phyloP scores from a whole-genome alignment of 148 eudicot genomes.

The Persicaria tinctoria region DNA sequence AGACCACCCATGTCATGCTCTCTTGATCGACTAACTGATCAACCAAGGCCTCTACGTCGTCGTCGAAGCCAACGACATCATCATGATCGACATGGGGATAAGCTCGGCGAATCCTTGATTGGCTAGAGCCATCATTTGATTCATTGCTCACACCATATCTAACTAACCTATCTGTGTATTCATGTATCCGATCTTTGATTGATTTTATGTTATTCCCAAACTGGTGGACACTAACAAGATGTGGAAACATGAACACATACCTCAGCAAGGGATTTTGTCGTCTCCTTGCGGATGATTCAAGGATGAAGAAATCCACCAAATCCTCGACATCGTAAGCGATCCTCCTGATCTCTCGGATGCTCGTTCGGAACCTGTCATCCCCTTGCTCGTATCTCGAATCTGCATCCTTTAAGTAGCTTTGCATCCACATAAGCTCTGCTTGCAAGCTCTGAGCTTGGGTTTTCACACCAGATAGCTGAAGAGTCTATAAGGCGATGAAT shows the following conservation, averaged over 20 bases:
- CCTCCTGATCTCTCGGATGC: not conserved
- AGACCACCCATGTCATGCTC: not conserved
- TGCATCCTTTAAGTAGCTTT: not conserved
- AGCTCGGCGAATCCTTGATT: no score
- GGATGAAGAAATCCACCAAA: slow-evolving; percentile 15
- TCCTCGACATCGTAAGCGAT: slow-evolving; percentile 22
- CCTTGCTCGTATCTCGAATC: not conserved
- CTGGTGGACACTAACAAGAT: not conserved
- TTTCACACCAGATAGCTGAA: not conserved
- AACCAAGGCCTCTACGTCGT: not conserved
- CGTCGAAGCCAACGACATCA: not conserved
- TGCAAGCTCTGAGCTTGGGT: slow-evolving; percentile 4
- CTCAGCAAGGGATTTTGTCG: not conserved
- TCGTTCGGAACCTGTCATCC: not conserved
- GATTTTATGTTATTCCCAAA: not conserved
- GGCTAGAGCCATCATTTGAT: no score
- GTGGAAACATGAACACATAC: not conserved
- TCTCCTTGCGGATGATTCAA: not conserved
- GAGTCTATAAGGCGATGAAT: no score
- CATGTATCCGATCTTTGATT: not conserved
- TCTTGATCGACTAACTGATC: not conserved
- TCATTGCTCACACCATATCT: no score
- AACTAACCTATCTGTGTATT: not conserved
- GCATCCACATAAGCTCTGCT: slow-evolving; percentile 2
- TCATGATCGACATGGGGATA: no score